phyloP scores from a whole-genome alignment of 495 filamentous ascomycete species.

The Aspergillus avenaceus region DNA sequence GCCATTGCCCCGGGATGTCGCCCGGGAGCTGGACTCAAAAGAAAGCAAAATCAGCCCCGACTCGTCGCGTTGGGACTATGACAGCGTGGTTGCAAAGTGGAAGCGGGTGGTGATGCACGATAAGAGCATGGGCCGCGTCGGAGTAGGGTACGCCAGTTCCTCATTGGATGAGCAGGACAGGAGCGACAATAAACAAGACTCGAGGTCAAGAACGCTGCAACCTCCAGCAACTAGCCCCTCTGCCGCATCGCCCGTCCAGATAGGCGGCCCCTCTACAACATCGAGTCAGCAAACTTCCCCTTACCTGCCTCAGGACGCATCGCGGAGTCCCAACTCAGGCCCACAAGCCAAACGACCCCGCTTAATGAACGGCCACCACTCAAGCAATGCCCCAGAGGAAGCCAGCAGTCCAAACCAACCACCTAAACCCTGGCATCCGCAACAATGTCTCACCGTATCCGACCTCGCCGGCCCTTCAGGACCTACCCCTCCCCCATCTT shows the following conservation, averaged over 20 bases:
- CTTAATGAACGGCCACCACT: slow-evolving; percentile 40
- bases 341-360: slow-evolving; percentile 38
- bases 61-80: slow-evolving; percentile 51
- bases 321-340: slow-evolving; percentile 17
- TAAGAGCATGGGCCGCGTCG: slow-evolving; percentile 40
- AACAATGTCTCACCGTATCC: background rate
- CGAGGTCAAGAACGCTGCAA: slow-evolving; percentile 26
- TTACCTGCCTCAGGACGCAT: slow-evolving; percentile 27
- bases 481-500: slow-evolving; percentile 4
- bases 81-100: slow-evolving; percentile 55
- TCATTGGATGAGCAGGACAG: slow-evolving; percentile 15
- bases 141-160: slow-evolving; percentile 24
- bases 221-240: slow-evolving; percentile 27
- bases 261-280: slow-evolving; percentile 18
- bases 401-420: slow-evolving; percentile 1
- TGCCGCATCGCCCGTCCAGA: slow-evolving; percentile 22
- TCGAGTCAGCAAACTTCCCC: slow-evolving; percentile 32
- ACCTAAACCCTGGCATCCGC: slow-evolving; percentile 7
- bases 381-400: slow-evolving; percentile 12
- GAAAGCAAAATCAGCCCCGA: slow-evolving; percentile 33
- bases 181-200: slow-evolving; percentile 16
- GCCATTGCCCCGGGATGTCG: slow-evolving; percentile 48
- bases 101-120: slow-evolving; percentile 50
- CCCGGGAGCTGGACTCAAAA: slow-evolving; percentile 36
- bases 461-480: background rate